Evolutionary conservation across 805 yeast species (phyloP), one percentile per base, ranked within the genome.

Genomic region (Cyberlindnera xishuangbannaensis): DNA sequence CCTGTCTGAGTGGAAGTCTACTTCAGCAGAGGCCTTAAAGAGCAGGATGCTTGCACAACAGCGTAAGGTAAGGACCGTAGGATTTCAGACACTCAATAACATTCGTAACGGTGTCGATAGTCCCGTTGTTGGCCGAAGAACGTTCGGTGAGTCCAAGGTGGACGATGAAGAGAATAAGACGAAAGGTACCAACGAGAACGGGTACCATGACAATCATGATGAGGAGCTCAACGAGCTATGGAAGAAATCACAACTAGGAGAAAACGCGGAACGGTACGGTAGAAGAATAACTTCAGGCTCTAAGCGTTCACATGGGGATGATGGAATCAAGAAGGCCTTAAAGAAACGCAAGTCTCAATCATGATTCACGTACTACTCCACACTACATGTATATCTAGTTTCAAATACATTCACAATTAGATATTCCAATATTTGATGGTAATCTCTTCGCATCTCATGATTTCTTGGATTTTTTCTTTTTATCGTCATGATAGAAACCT

Each of bases 71-170:
- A 55, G 49, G 17, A 42, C 62, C 3, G 56, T 65, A 8, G 74
- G 74, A 0, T 68, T 62, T 41, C 65, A 66, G 6, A 59, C 64
- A 19, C 59, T 69, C 21, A 52, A 59, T 32, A 39, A 50, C 5
- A 47, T 59, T 17, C 38, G 35, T 7, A 40, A 35, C n/a, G 32
- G 31, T 9, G 19, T 39, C 2, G 41, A 14, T 3, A 11, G n/a
- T 7, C 15, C 17, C 10, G 33, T 42, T 4, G 46, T 48, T 9
- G 58, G 62, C 10, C 54, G 62, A 49, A 44, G 58, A 27, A 43
- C 41, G 2, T 48, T 51, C 43, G 57, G 59, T 7, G 53, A 40
- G 22, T 32, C 50, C 14, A 47, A 48, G 24, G 42, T 25, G 23
- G n/a, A 17, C 15, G 14, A 13, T 8, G 27, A 39, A 18, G 34